Base-by-base conservation (phyloP, 345 rosid genomes). In the Eucalyptus erythrocorys region DNA sequence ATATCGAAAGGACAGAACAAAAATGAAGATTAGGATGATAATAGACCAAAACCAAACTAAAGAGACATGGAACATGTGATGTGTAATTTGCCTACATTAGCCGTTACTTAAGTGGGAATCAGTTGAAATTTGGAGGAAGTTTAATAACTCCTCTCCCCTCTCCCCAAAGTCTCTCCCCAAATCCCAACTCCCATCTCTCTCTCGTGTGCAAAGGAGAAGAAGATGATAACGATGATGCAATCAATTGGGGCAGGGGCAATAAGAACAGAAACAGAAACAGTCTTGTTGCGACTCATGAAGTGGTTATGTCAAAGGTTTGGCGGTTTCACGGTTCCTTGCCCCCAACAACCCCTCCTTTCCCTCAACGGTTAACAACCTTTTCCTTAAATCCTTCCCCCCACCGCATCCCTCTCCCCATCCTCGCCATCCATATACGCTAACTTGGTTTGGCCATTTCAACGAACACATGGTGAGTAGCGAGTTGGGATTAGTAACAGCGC, bases 301-400 rank as follows among this genome's bases (percentile, higher is more conserved):
- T 87, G 84, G 90, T 89, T 89, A 82, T 85, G 85, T 88, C 91
- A 89, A 89, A 88, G 79, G 84, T 76, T 76, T 85, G 85, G 94
- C 95, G 92, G 94, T 93, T 95, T 93, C 92, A 91, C 91, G 89
- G 90, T 94, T 91, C 90, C 48, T 86, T 42, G 37, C 17, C 91
- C 92, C 8, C 87, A 21, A 51, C 90, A 17, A 91, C 91, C 86
- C 68, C 85, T 48, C 87, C 13, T 64, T 45, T 55, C 84, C 81
- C 47, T 85, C 88, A 90, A 85, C 92, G 88, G 92, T 90, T 86
- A 79, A 84, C 87, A 68, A 87, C 90, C 47, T 40, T 61, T 64
- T 76, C 82, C 82, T 76, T 76, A 76, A 76, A 76, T 76, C 49
- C 79, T 80, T 45, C 88, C 80, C 26, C 27, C 27, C n/a, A 30